phyloP scores from a whole-genome alignment of 2,329 filamentous ascomycete species.

The Fusarium fracticaudum region DNA sequence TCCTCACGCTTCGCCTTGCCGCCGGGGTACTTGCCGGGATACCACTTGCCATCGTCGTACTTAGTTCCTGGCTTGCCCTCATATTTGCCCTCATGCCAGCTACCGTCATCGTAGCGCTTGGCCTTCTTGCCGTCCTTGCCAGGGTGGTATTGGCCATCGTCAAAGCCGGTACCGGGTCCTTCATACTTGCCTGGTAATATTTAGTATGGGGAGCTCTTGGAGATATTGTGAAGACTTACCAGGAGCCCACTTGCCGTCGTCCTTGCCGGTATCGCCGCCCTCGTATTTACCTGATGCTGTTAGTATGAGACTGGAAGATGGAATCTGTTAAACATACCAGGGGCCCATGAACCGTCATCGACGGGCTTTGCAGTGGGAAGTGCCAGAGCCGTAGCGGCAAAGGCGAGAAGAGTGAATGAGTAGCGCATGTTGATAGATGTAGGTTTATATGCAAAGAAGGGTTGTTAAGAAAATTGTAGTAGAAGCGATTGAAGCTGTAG shows the following conservation, averaged over 20 bases:
- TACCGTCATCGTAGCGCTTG: conserved; percentile 13
- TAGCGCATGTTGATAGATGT: conserved; percentile 28
- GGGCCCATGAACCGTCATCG: conserved; percentile 26
- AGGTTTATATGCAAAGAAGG: background rate
- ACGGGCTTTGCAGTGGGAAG: conserved; percentile 30
- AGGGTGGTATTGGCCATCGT: conserved; percentile 7
- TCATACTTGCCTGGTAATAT: conserved; percentile 14
- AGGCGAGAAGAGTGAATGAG: conserved; percentile 33
- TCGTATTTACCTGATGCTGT: conserved; percentile 18
- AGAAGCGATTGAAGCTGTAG: background rate
- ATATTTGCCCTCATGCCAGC: conserved; percentile 15
- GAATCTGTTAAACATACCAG: background rate
- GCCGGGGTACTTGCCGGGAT: conserved; percentile 17
- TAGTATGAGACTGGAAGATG: rapidly evolving
- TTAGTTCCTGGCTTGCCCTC: conserved; percentile 14
- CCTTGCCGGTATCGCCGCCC: background rate
- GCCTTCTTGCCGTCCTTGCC: background rate
- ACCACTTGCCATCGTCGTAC: conserved; percentile 9
- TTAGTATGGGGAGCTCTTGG: background rate
- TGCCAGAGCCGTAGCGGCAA: conserved; percentile 36
- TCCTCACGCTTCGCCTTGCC: conserved; percentile 3
- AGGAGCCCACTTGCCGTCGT: conserved; percentile 19
- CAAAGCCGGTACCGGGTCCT: background rate
- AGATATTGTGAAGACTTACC: rapidly evolving
- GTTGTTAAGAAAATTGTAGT: background rate